phyloP scores from a whole-genome alignment of 164 flowering plant species.

The Tetrastigma voinierianum region DNA sequence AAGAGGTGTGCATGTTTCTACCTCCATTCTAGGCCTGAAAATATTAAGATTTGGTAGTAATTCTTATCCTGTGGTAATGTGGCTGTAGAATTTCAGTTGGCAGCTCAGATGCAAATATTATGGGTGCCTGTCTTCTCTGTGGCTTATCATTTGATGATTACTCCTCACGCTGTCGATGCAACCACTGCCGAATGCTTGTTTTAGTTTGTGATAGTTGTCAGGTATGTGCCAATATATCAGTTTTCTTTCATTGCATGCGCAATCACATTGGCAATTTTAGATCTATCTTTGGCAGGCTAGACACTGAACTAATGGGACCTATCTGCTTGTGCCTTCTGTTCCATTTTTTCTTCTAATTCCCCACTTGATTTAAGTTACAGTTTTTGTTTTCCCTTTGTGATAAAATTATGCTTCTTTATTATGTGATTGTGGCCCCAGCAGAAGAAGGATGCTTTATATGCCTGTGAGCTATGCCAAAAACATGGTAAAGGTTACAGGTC shows the following conservation, averaged over 20 bases:
- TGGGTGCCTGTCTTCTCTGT: slow-evolving; percentile 81
- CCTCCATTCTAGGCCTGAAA: neutral
- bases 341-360: no score
- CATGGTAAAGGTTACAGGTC: slow-evolving; percentile 38
- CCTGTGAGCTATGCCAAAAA: slow-evolving; percentile 82
- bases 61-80: slow-evolving; percentile 7
- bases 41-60: neutral
- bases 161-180: slow-evolving; percentile 81
- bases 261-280: neutral
- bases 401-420: slow-evolving; percentile 3
- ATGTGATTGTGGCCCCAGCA: slow-evolving; percentile 12
- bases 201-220: slow-evolving; percentile 79
- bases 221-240: slow-evolving; percentile 40
- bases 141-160: slow-evolving; percentile 74
- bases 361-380: neutral
- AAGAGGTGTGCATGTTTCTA: neutral
- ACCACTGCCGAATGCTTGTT: slow-evolving; percentile 86
- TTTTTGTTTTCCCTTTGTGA: neutral
- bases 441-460: slow-evolving; percentile 38
- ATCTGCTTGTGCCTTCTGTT: no score
- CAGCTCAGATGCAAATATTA: slow-evolving; percentile 47
- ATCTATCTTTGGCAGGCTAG: neutral
- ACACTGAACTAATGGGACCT: neutral
- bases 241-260: neutral
- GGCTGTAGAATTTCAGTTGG: slow-evolving; percentile 81